These are phyloP conservation scores for Pichia californica DNA, from an alignment of 805 yeast species.

Conservation along the genomic window DNA sequence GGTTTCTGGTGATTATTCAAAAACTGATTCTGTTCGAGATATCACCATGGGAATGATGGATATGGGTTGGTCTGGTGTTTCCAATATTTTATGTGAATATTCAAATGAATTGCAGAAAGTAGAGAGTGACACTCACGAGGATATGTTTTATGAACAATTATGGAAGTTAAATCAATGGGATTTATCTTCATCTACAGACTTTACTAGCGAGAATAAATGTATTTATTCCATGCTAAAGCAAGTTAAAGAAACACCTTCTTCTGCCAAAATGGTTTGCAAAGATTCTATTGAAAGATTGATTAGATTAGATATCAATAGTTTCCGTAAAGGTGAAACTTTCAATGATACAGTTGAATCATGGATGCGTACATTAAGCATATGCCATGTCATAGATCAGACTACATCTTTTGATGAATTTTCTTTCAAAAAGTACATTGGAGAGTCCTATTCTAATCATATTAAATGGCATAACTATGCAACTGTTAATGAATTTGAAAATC, in stretches of 20 bases:
- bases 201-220: constrained; percentile 36
- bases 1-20: not conserved
- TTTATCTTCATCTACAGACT: constrained; percentile 40
- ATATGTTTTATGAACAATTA: constrained; percentile 48
- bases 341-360: constrained; percentile 20
- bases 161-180: constrained; percentile 83
- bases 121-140: constrained; percentile 1
- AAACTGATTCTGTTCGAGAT: constrained; percentile 6
- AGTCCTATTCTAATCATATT: constrained; percentile 15
- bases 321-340: not conserved
- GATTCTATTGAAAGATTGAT: constrained; percentile 7
- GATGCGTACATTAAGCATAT: constrained; percentile 28
- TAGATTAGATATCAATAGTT: not conserved
- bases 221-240: constrained; percentile 48
- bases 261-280: constrained; percentile 17
- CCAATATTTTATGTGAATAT: constrained; percentile 33
- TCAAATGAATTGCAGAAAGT: constrained; percentile 1
- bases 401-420: constrained; percentile 8
- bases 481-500: constrained; percentile 34
- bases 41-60: constrained; percentile 35
- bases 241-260: constrained; percentile 32
- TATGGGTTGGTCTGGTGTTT: constrained; percentile 53
- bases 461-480: constrained; percentile 36
- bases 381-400: constrained; percentile 22
- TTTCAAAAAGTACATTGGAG: constrained; percentile 7